These are phyloP conservation scores for Eimeria praecox DNA, from an alignment of 169 alveolate species.

Conservation along the genomic window DNA sequence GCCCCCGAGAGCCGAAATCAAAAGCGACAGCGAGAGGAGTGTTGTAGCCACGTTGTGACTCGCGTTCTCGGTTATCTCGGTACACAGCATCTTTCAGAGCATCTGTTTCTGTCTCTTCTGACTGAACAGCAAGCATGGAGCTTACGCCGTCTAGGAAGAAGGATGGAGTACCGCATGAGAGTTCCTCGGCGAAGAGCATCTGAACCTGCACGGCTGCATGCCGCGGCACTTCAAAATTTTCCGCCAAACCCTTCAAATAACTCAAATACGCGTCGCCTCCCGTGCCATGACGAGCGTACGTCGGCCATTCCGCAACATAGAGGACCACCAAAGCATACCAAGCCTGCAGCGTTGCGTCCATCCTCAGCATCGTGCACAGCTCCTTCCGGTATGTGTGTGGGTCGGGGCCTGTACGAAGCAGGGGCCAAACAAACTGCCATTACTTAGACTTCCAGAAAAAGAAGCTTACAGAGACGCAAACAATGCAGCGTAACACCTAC, in stretches of 20 bases:
- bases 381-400: constrained; percentile 73
- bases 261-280: constrained; percentile 67
- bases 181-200: constrained; percentile 53
- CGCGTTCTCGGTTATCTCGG: too few species aligned
- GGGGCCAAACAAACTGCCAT: not conserved
- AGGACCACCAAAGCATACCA: constrained; percentile 78
- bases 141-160: constrained; percentile 70
- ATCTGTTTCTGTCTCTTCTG: not conserved
- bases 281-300: constrained; percentile 73
- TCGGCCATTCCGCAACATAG: constrained; percentile 80
- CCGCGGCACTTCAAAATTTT: constrained; percentile 66
- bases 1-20: too few species aligned
- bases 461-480: not conserved
- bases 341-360: constrained; percentile 50
- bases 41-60: too few species aligned
- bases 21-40: too few species aligned
- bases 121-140: not conserved
- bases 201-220: constrained; percentile 62
- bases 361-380: constrained; percentile 69
- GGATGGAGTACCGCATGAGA: constrained; percentile 74
- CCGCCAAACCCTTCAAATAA: constrained; percentile 53
- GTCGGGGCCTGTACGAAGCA: not conserved
- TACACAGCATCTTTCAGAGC: not conserved
- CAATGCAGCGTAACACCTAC: not conserved
- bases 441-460: not conserved